Base-by-base conservation (phyloP, 2,329 filamentous ascomycete species). In the Byssoonygena ceratinophila region DNA sequence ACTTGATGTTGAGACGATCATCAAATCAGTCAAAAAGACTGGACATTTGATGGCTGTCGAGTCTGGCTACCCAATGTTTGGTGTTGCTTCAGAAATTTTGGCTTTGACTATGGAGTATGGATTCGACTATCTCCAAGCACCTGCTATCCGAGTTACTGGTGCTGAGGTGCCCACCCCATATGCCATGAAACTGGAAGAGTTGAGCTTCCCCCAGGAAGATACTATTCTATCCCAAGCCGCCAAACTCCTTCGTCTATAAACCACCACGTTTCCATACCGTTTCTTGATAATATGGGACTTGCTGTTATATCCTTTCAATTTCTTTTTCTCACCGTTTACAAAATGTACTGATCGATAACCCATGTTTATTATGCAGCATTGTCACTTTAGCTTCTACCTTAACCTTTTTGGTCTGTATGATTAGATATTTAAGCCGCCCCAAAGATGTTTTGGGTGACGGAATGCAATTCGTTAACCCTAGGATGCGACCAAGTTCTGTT, bases 21-120 rank as follows among this genome's bases (percentile, higher is more conserved):
- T 97, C 72, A 89, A 94, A 71, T 96, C 90, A 11, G 84, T 98
- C 69, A 97, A 98, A 86, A 98, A 98, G 84, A 98, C 92, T 16
- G 85, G 87, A 69, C 86, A 85, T 66, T 81, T 98, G 58, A 79
- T 98, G 70, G 83, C 82, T 39, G 88, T 98, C 61, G 91, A 97
- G 75, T 96, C 89, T 53, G 92, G 91, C 59, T 98, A 90, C 81
- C 92, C 92, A 58, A 87, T 87, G 65, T 98, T 90, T 68, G 92
- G 92, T 69, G 88, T 98, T 61, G 81, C 84, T 55, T 81, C 91
- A 54, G 92, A 98, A 76, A 89, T 98, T 64, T 81, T 98, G 58
- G 92, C 92, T 55, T 77, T 96, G 56, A 84, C 88, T 58, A 94
- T 94, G 85, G 92, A 98, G 75, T 98, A 97, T 72, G 90, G 82